A percentile compares a stretch with the other conserved stretches of the same genome.
Evolutionary conservation across 768 basidiomycete genomes (phyloP).

Genomic region (Xerocomellus dryophilus): DNA sequence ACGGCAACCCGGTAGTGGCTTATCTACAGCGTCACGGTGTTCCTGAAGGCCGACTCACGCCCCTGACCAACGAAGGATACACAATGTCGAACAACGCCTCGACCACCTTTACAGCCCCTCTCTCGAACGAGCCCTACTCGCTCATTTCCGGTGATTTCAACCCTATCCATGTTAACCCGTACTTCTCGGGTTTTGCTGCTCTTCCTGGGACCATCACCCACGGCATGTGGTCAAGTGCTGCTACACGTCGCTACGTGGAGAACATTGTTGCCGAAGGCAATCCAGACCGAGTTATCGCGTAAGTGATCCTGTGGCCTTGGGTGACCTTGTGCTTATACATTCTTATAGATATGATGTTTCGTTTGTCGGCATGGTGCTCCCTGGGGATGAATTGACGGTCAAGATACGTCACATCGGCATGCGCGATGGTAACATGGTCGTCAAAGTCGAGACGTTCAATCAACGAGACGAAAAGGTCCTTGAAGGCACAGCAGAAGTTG

Average conservation of each 20-base stretch:
- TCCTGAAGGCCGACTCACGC: constrained; percentile 69
- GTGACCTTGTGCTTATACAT: constrained; percentile 1
- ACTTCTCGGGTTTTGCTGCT: constrained; percentile 91
- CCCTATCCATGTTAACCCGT: constrained; percentile 97
- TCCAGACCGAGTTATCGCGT: constrained; percentile 87
- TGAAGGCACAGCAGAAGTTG: constrained; percentile 88
- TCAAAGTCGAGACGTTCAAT: constrained; percentile 85
- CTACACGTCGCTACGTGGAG: constrained; percentile 89
- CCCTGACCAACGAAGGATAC: constrained; percentile 86
- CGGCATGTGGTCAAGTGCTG: constrained; percentile 95
- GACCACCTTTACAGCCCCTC: constrained; percentile 74
- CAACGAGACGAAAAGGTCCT: constrained; percentile 86
- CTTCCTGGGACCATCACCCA: constrained; percentile 97
- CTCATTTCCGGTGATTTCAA: constrained; percentile 97
- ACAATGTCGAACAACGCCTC: constrained; percentile 63
- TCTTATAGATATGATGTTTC: constrained; percentile 75
- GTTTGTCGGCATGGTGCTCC: constrained; percentile 98
- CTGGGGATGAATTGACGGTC: constrained; percentile 81
- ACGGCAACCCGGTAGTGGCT: constrained; percentile 90
- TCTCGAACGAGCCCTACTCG: constrained; percentile 95
- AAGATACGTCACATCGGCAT: constrained; percentile 88
- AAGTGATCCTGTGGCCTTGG: constrained; percentile 34
- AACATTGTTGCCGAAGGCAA: constrained; percentile 90
- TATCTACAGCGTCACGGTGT: constrained; percentile 91
- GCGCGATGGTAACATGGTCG: constrained; percentile 90